phyloP scores from a whole-genome alignment of 345 rosid species.

The Reutealis trisperma region DNA sequence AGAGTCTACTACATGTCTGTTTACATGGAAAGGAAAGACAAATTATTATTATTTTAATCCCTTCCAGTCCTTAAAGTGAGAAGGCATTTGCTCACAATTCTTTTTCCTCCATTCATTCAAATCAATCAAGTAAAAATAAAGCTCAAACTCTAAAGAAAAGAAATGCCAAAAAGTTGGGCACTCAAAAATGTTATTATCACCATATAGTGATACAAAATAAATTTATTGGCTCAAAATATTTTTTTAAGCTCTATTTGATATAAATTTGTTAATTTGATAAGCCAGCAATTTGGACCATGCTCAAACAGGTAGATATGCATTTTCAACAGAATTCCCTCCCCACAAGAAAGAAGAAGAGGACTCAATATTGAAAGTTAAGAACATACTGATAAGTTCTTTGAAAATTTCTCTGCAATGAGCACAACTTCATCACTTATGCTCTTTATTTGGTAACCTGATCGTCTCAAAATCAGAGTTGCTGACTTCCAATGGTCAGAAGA shows the following conservation, averaged over 20 bases:
- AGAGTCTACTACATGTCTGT: too few relatives aligned
- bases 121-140: too few relatives aligned
- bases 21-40: too few relatives aligned
- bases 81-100: too few relatives aligned
- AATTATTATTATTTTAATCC: too few relatives aligned
- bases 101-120: too few relatives aligned
- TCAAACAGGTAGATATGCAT: not conserved
- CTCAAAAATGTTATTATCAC: too few relatives aligned
- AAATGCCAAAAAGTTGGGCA: too few relatives aligned
- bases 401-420: slow-evolving; percentile 59
- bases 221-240: not conserved
- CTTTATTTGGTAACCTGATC: slow-evolving; percentile 68
- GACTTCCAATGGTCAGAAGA: slow-evolving; percentile 77
- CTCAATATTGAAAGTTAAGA: not conserved
- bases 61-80: too few relatives aligned
- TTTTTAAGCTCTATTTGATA: too few relatives aligned
- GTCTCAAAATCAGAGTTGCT: slow-evolving; percentile 51
- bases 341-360: not conserved
- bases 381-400: slow-evolving; percentile 60
- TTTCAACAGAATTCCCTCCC: not conserved
- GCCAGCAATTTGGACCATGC: not conserved
- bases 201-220: not conserved
- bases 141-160: too few relatives aligned
- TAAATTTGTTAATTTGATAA: not conserved
- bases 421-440: slow-evolving; percentile 43